Conservation (phyloP, 139 green algal genomes). For the Asterochloris sp. region DNA sequence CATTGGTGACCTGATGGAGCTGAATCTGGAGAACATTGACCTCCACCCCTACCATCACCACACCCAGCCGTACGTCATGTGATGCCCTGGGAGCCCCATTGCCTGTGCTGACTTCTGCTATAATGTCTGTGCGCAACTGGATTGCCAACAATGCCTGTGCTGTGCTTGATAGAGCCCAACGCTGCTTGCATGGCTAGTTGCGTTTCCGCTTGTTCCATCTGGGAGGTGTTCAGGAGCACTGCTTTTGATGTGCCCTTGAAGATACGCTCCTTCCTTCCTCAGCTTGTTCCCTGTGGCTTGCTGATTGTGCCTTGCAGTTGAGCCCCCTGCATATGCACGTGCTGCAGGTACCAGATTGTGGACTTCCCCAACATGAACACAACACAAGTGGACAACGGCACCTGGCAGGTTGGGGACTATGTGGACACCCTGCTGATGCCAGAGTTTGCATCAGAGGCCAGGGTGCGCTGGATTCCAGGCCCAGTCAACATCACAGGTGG, state of each 20-base stretch:
- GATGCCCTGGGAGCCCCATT: too few species aligned
- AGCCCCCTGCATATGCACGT: neutral
- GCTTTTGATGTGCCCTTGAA: neutral
- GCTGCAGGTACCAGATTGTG: constrained; percentile 17
- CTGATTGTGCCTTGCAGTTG: neutral
- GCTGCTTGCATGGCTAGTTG: too few species aligned
- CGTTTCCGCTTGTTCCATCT: neutral
- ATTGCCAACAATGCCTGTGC: too few species aligned
- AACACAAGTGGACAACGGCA: constrained; percentile 3
- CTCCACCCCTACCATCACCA: constrained; percentile 27
- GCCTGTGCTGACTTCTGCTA: too few species aligned
- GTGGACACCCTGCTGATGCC: constrained; percentile 13
- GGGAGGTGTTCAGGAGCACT: neutral
- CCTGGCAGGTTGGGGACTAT: constrained; percentile 18
- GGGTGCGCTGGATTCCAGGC: constrained; percentile 18
- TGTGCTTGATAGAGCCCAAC: too few species aligned
- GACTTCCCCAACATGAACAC: neutral
- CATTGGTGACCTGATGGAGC: constrained; percentile 17
- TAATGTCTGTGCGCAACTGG: too few species aligned
- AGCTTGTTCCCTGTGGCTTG: neutral
- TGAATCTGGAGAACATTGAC: constrained; percentile 19
- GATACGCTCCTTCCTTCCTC: neutral
- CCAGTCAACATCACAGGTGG: constrained; percentile 18
- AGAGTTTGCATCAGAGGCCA: neutral
- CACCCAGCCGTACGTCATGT: constrained; percentile 14